Percentiles rank a stretch among this genome's conserved stretches.
phyloP scores from a whole-genome alignment of 805 yeast species.

The Blastobotrys terrestris region DNA sequence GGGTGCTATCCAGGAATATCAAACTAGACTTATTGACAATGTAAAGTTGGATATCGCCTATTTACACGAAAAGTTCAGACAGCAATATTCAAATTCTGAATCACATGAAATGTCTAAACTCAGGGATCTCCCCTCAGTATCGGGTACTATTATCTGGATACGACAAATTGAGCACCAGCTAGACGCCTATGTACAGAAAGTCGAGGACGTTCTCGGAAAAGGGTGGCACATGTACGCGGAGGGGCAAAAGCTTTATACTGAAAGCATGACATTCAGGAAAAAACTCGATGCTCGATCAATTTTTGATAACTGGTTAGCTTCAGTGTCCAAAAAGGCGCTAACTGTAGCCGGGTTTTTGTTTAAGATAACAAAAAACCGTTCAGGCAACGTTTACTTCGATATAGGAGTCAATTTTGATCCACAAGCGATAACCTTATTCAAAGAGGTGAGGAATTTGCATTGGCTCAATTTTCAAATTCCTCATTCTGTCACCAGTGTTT shows the following conservation, averaged over 20 bases:
- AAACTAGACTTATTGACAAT: conserved; percentile 42
- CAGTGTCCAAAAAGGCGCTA: conserved; percentile 21
- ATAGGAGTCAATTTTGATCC: conserved; percentile 49
- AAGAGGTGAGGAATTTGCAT: conserved; percentile 48
- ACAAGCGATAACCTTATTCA: conserved; percentile 37
- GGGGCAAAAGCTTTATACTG: conserved; percentile 56
- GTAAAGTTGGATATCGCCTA: conserved; percentile 42
- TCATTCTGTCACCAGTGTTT: conserved; percentile 38
- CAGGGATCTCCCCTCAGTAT: conserved; percentile 42
- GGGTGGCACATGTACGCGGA: conserved; percentile 60
- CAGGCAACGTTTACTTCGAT: conserved; percentile 24
- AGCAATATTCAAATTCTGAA: conserved; percentile 29
- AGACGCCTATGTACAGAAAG: conserved; percentile 35
- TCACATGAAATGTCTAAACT: conserved; percentile 33
- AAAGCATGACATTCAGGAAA: conserved; percentile 40
- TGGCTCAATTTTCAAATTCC: conserved; percentile 55
- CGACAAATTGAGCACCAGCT: conserved; percentile 45
- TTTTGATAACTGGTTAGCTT: conserved; percentile 45
- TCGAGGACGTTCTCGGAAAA: conserved; percentile 49
- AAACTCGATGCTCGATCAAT: conserved; percentile 40
- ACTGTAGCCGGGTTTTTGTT: conserved; percentile 36
- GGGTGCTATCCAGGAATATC: conserved; percentile 56
- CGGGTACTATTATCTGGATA: conserved; percentile 47
- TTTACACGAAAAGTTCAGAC: conserved; percentile 37
- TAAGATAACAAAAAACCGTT: conserved; percentile 26